phyloP scores from a whole-genome alignment of 2,329 filamentous ascomycete genomes.

The Cryphonectria parasitica region DNA sequence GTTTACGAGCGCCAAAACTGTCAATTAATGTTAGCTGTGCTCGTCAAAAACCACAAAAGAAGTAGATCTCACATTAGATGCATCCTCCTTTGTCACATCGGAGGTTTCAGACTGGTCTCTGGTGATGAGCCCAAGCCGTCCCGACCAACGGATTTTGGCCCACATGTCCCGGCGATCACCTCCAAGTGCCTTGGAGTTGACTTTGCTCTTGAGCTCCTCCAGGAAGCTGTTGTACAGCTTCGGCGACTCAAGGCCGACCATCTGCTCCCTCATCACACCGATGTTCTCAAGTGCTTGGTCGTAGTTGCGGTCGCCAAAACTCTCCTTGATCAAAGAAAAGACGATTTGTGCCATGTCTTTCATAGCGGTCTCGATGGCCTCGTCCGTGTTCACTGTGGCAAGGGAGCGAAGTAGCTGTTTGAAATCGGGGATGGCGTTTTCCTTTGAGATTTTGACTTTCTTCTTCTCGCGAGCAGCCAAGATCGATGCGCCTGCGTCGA shows the following conservation, averaged over 20 bases:
- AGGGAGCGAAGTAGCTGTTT: slow-evolving; percentile 67
- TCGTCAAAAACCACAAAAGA: neutral
- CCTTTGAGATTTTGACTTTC: slow-evolving; percentile 49
- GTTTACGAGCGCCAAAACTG: slow-evolving; percentile 15
- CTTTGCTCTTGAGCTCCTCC: slow-evolving; percentile 69
- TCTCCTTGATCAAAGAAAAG: slow-evolving; percentile 68
- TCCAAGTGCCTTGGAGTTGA: slow-evolving; percentile 71
- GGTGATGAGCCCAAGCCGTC: slow-evolving; percentile 72
- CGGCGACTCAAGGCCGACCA: slow-evolving; percentile 76
- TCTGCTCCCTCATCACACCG: slow-evolving; percentile 75
- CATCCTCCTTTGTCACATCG: slow-evolving; percentile 70
- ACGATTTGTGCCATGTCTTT: slow-evolving; percentile 78
- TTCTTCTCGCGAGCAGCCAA: slow-evolving; percentile 35
- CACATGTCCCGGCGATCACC: slow-evolving; percentile 84
- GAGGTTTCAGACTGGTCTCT: slow-evolving; percentile 64
- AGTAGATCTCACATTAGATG: slow-evolving; percentile 55
- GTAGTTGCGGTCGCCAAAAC: slow-evolving; percentile 77
- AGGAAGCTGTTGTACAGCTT: slow-evolving; percentile 77
- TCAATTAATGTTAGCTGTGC: neutral
- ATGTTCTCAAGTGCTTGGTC: slow-evolving; percentile 75
- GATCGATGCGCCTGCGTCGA: slow-evolving; percentile 85
- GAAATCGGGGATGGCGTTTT: slow-evolving; percentile 89
- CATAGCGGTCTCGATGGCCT: slow-evolving; percentile 67
- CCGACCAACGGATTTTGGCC: slow-evolving; percentile 69
- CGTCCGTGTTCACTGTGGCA: slow-evolving; percentile 56